Evolutionary conservation across 139 green algal genomes (phyloP).

Genomic region (Pleodorina starrii): DNA sequence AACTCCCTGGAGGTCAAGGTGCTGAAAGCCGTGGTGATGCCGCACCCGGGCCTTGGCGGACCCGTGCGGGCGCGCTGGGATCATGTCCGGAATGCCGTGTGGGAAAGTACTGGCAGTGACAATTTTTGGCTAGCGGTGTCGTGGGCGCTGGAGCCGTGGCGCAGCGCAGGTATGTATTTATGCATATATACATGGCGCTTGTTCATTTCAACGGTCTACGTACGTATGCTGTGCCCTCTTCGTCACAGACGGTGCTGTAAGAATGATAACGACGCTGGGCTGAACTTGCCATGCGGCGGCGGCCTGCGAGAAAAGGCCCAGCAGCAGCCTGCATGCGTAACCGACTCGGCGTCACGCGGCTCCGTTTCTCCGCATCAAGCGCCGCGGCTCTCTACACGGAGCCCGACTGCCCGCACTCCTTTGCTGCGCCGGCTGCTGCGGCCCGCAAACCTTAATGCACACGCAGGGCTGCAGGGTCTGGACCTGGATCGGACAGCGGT

Average conservation of each 20-base stretch:
- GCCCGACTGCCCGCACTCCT: not conserved
- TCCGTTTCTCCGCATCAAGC: not conserved
- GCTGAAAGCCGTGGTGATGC: not conserved
- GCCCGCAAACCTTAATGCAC: not conserved
- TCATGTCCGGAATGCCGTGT: not conserved
- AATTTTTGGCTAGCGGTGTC: not conserved
- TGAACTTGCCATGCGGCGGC: no score
- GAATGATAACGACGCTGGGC: not conserved
- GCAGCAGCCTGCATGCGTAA: not conserved
- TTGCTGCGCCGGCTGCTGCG: no score
- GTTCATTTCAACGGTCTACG: not conserved
- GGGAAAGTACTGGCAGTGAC: not conserved
- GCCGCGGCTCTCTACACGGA: not conserved
- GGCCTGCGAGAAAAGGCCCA: no score
- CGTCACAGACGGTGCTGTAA: not conserved
- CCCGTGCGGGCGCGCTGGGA: not conserved
- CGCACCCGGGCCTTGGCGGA: not conserved
- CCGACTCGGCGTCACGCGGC: not conserved
- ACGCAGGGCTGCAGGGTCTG: no score
- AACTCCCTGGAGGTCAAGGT: not conserved
- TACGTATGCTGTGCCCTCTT: not conserved
- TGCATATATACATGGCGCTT: not conserved
- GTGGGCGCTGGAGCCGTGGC: not conserved
- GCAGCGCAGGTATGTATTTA: not conserved
- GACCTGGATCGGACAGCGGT: not conserved